These are phyloP conservation scores for Xanthoconium separans DNA, from an alignment of 1,284 basidiomycete genomes.

Conservation along the genomic window DNA sequence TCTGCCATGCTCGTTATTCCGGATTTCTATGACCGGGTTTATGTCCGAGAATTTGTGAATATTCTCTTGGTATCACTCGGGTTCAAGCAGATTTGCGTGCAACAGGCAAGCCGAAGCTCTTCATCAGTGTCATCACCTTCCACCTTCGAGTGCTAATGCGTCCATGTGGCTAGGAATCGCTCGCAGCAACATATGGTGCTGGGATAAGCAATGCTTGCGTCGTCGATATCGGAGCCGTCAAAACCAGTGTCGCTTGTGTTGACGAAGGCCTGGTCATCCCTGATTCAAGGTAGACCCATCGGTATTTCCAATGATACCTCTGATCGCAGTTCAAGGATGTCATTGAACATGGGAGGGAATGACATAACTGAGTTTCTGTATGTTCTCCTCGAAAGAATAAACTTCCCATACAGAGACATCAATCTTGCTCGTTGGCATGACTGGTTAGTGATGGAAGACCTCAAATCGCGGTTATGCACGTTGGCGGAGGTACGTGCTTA, in stretches of 20 bases:
- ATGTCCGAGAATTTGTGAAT: conserved; percentile 79
- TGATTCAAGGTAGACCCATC: conserved; percentile 73
- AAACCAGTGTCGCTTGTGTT: conserved; percentile 88
- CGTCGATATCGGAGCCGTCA: conserved; percentile 88
- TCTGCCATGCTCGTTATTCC: conserved; percentile 91
- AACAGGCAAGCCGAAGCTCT: conserved; percentile 61
- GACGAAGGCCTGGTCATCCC: conserved; percentile 91
- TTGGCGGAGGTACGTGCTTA: conserved; percentile 69
- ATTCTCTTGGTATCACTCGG: conserved; percentile 81
- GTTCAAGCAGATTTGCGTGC: conserved; percentile 88
- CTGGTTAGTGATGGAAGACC: conserved; percentile 86
- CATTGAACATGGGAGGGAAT: conserved; percentile 87
- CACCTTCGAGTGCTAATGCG: neutral
- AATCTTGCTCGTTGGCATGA: conserved; percentile 78
- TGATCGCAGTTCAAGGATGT: conserved; percentile 55
- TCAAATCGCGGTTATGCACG: conserved; percentile 82
- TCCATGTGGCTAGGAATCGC: conserved; percentile 64
- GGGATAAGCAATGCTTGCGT: conserved; percentile 95
- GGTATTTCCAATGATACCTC: neutral
- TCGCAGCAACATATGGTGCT: conserved; percentile 93
- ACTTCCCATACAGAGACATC: conserved; percentile 87
- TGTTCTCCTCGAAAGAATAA: conserved; percentile 77
- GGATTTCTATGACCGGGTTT: conserved; percentile 85
- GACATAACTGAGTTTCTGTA: conserved; percentile 91
- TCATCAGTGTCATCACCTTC: neutral